Evolutionary conservation across 2,329 filamentous ascomycete species (phyloP).

Genomic region (Aspergillus terreus): DNA sequence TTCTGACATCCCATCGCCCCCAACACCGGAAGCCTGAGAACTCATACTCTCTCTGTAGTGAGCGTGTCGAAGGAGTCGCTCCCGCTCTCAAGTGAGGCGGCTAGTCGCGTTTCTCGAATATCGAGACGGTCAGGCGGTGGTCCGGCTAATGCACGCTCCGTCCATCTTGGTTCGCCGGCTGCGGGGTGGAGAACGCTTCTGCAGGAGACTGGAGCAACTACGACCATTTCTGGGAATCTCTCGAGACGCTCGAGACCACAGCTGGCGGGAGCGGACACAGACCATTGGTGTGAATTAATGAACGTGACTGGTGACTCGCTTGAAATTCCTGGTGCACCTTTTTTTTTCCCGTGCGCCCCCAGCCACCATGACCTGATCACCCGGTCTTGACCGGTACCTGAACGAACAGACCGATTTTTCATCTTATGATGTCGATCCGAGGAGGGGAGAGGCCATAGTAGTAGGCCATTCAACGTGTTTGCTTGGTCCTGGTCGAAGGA

Average conservation of each 20-base stretch:
- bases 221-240: constrained; percentile 9
- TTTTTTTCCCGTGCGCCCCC: constrained; percentile 1
- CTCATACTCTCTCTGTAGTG: neutral
- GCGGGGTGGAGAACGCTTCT: constrained; percentile 17
- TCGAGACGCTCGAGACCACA: neutral
- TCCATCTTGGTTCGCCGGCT: constrained; percentile 13
- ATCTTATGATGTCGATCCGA: neutral
- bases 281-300: constrained; percentile 4
- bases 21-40: neutral
- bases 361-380: constrained; percentile 15
- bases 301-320: neutral
- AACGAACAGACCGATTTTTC: neutral
- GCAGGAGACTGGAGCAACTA: constrained; percentile 15
- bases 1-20: neutral
- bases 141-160: constrained; percentile 20
- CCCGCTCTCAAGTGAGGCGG: constrained; percentile 1
- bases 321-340: neutral
- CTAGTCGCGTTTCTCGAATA: constrained; percentile 5
- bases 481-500: neutral
- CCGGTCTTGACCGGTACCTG: constrained; percentile 2
- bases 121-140: constrained; percentile 5
- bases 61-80: neutral
- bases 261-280: neutral
- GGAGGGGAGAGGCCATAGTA: neutral
- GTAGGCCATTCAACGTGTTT: neutral